Evolutionary conservation across 192 early-diverging fungal species (phyloP), one percentile per base, ranked within the genome.

Genomic region (Coemansia erecta): DNA sequence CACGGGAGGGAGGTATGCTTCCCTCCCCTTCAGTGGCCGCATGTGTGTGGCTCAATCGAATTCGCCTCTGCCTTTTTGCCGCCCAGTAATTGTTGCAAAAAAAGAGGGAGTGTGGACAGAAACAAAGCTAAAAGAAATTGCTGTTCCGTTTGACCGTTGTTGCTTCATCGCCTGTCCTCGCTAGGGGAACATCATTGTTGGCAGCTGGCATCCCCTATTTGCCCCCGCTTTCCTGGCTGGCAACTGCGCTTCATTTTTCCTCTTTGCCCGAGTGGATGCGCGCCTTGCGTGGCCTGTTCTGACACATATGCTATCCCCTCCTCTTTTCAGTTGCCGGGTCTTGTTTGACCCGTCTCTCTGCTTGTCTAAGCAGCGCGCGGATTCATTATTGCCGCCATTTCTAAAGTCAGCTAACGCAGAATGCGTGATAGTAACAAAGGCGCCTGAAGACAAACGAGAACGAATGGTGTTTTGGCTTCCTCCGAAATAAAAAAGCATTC

Each of bases 251-350:
- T 47, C 13, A 21, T 47, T 47, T 21, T 47, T 47, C 18, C 21
- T 47, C 21, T 13, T 47, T 47, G 46, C 46, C 17, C 46, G 46
- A 47, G 46, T 21, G 46, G 21, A 47, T 47, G 21, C 17, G 46
- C 46, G 46, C 46, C 46, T 47, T 47, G 46, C 46, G 13, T 47
- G 21, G 46, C 46, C 46, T 47, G 46, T 47, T 47, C 28, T 31
- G 7, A 7, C 28, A 31, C 7, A 31, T 31, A 31, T 21, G 46
- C 46, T 19, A 2, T 21, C 18, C 46, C 46, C 18, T 19, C 46
- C 46, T 6, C 46, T 21, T 9, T 21, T n/a, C 18, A 47, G 17
- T 13, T 44, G 12, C 8, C 42, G 14, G 12, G 14, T 44, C 46
- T 47, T 47, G 8, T 47, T 21, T 21, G n/a, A 21, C 46, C 46